These are phyloP conservation scores for Mycena amicta DNA, from an alignment of 768 basidiomycete genomes.

Conservation along the genomic window DNA sequence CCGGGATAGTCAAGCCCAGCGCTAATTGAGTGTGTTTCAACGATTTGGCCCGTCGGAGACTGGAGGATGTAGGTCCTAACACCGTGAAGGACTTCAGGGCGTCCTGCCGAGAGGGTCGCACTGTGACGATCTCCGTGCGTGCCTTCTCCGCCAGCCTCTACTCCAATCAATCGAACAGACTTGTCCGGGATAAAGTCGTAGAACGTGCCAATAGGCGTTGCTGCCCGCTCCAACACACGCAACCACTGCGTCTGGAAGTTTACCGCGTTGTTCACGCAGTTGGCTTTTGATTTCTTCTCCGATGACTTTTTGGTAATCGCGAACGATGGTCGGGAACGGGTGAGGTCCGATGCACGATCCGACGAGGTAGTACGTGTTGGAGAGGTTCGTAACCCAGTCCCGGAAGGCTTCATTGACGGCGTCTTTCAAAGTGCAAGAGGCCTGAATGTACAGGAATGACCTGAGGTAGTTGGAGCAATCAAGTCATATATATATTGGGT, in stretches of 20 bases:
- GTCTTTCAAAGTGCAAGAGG: constrained; percentile 93
- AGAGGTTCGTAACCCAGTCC: constrained; percentile 97
- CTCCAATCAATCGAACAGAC: constrained; percentile 83
- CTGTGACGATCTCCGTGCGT: constrained; percentile 85
- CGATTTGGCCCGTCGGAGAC: constrained; percentile 85
- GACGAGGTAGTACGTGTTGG: constrained; percentile 94
- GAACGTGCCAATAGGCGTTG: constrained; percentile 97
- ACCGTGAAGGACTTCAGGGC: constrained; percentile 94
- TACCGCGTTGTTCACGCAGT: constrained; percentile 68
- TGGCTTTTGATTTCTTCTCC: constrained; percentile 93
- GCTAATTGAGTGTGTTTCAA: constrained; percentile 96
- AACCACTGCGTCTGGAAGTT: constrained; percentile 91
- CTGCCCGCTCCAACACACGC: constrained; percentile 98
- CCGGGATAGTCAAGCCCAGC: constrained; percentile 97
- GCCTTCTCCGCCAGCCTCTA: constrained; percentile 98
- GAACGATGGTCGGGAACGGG: constrained; percentile 98
- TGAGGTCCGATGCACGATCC: constrained; percentile 98
- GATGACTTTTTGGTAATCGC: constrained; percentile 97
- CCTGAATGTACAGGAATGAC: constrained; percentile 94
- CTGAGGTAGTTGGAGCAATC: constrained; percentile 39
- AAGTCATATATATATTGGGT: background rate
- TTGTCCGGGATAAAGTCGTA: constrained; percentile 94
- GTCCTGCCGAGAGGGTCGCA: constrained; percentile 89
- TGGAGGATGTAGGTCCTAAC: constrained; percentile 96
- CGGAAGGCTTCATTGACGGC: constrained; percentile 98